Evolutionary conservation across 2,329 filamentous ascomycete genomes (phyloP).

Genomic region (Chaetomiaceae sp.): DNA sequence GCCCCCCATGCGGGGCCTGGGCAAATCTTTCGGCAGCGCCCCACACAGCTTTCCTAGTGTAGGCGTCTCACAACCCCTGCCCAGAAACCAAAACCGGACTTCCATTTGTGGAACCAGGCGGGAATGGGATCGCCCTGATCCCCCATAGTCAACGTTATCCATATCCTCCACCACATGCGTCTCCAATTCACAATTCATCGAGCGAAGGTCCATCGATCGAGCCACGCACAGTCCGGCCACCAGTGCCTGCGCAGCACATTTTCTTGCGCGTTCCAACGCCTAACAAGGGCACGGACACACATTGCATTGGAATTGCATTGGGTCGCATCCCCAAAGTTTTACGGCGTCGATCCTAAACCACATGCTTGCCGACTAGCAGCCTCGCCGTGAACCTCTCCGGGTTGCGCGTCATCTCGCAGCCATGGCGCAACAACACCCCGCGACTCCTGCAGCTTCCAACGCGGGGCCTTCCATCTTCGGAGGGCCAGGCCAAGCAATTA

Average conservation of each 20-base stretch:
- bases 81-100: background rate
- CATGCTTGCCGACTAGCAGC: no score
- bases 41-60: background rate
- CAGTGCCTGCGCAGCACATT: background rate
- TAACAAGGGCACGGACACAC: background rate
- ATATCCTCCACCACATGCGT: background rate
- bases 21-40: background rate
- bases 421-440: slow-evolving; percentile 23
- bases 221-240: no score
- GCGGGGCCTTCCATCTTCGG: slow-evolving; percentile 40
- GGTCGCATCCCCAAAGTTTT: no score
- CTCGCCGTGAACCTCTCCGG: background rate
- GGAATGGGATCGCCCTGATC: slow-evolving; percentile 4
- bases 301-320: no score
- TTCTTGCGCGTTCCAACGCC: background rate
- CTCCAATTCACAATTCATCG: no score
- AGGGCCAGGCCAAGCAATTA: slow-evolving; percentile 33
- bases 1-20: background rate
- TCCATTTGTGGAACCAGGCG: background rate
- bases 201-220: no score
- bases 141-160: no score
- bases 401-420: no score
- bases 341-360: no score
- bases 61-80: slow-evolving; percentile 8
- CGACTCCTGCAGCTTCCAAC: slow-evolving; percentile 24